Base-by-base conservation (phyloP, 2,329 filamentous ascomycete genomes). In the Delphinella strobiligena region DNA sequence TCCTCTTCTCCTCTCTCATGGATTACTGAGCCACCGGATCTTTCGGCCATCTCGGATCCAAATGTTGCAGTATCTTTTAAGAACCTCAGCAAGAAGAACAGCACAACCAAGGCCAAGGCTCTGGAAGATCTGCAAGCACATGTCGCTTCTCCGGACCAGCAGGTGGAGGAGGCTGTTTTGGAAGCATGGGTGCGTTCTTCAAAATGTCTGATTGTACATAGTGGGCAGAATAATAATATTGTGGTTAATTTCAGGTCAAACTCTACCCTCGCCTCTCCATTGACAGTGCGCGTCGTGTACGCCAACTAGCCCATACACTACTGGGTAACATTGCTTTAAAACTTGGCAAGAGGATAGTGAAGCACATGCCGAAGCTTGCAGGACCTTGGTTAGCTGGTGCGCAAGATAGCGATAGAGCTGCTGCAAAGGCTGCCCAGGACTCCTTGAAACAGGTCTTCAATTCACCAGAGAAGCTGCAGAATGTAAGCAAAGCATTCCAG, bases 61-160 rank as follows among this genome's bases (percentile, higher is more conserved):
- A 82, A 91, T 53, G 69, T 89, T 29, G 77, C 89, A 29, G 87
- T 96, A 11, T 77, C 80, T n/a, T 85, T 95, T 64, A 93, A 95
- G 61, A 94, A 93, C 51, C 63, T 95, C 3, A 72, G 80, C 37
- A 98, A 96, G 64, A 93, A 91, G 62, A 89, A 95, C 63, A 81
- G 80, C 53, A 93, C 78, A 9, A 98, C 91, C 29, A 93, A 94
- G 58, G 72, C 81, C 5, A 94, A 89, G 59, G 89, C 85, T 0
- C 66, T 98, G 19, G 88, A 96, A 51, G 89, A 96, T 38, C 63
- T 98, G 15, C 70, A 85, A 35, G 59, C 72, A 24, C 73, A 82
- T 54, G 66, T 84, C 30, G 68, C 72, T 66, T 58, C 70, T 60
- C 31, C 70, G 57, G 56, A 72, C 69, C 45, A 52, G 15, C 80